These are phyloP conservation scores for Colletotrichum sp. DNA, from an alignment of 2,329 filamentous ascomycete genomes.

Conservation along the genomic window DNA sequence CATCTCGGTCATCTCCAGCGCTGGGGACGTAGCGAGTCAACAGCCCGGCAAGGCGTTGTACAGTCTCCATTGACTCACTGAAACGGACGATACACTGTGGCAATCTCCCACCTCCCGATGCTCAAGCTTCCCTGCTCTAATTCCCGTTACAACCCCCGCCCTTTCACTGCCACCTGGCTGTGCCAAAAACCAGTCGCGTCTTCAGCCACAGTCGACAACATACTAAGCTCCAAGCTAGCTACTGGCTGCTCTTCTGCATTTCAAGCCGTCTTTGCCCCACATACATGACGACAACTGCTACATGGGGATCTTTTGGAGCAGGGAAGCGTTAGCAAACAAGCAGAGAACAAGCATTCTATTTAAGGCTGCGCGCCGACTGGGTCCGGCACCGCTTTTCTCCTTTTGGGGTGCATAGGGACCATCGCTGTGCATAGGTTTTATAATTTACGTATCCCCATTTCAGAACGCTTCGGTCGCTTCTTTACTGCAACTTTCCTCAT, in stretches of 20 bases:
- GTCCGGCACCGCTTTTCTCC: slow-evolving; percentile 2
- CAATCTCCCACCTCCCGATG: neutral
- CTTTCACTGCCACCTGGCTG: slow-evolving; percentile 10
- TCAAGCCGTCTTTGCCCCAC: neutral
- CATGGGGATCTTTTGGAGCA: slow-evolving; percentile 4
- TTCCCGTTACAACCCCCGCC: neutral
- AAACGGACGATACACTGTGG: neutral
- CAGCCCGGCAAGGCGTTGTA: neutral
- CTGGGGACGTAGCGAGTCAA: neutral
- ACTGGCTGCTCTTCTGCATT: neutral
- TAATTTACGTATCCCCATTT: no score
- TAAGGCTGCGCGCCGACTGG: slow-evolving; percentile 4
- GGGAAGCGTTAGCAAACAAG: neutral
- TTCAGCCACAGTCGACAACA: slow-evolving; percentile 4
- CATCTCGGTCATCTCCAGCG: slow-evolving; percentile 12
- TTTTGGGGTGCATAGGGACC: neutral
- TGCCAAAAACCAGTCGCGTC: neutral
- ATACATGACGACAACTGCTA: slow-evolving; percentile 19
- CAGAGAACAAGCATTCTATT: neutral
- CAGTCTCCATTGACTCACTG: neutral
- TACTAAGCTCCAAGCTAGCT: neutral
- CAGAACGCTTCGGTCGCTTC: no score
- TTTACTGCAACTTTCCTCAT: no score
- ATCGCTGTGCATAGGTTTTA: no score
- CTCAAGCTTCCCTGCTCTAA: neutral